These are phyloP conservation scores for Sclerotinia nivalis DNA, from an alignment of 2,329 filamentous ascomycete species.

Conservation along the genomic window DNA sequence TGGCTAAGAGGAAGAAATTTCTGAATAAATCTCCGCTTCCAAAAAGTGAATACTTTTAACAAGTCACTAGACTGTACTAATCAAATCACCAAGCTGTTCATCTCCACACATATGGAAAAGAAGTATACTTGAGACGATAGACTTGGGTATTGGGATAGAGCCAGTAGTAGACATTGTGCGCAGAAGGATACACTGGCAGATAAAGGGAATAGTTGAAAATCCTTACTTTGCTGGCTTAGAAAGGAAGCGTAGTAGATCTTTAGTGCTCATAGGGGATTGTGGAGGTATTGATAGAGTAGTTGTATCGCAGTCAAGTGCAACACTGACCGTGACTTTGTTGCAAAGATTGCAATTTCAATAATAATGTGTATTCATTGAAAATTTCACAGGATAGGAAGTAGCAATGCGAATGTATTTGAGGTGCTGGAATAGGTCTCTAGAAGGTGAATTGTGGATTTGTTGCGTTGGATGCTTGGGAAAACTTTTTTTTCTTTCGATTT, in stretches of 20 bases:
- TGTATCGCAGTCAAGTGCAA: constrained; percentile 5
- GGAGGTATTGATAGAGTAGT: background rate
- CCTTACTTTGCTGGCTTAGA: constrained; percentile 92
- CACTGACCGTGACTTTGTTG: constrained; percentile 21
- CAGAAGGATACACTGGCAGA: background rate
- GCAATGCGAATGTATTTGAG: constrained; percentile 12
- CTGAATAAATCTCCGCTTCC: background rate
- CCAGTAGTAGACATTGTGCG: background rate
- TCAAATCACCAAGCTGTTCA: background rate
- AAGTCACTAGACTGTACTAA: background rate
- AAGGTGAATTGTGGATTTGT: constrained; percentile 17
- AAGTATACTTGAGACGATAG: background rate
- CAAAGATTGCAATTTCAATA: constrained; percentile 24
- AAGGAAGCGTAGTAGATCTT: constrained; percentile 87
- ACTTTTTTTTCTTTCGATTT: constrained; percentile 14
- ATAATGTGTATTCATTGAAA: constrained; percentile 20
- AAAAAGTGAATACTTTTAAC: background rate
- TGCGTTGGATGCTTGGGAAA: constrained; percentile 19
- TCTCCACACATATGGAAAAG: background rate
- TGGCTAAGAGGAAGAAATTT: constrained; percentile 16
- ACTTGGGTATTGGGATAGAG: background rate
- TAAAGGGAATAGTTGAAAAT: background rate
- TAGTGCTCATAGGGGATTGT: constrained; percentile 78
- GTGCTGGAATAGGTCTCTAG: constrained; percentile 1
- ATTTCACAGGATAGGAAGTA: background rate